Base-by-base conservation (phyloP, 2,329 filamentous ascomycete species). In the Ceratocystis eucalypticola region DNA sequence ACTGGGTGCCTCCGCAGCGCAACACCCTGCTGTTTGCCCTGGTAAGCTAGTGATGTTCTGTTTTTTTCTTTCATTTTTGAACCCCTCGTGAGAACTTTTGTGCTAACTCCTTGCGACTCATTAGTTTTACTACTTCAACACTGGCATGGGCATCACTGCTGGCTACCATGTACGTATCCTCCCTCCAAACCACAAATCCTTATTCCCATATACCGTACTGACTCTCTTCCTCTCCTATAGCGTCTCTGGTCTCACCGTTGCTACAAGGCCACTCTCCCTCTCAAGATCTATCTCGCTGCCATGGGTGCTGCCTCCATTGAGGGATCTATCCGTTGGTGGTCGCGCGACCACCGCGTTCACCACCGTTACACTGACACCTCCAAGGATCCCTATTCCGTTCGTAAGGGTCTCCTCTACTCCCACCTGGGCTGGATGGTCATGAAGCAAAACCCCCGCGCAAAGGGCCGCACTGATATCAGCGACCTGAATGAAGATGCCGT, bases 321-420 rank as follows among this genome's bases (percentile, higher is more conserved):
- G 76, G 90, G 90, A 66, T 94, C 89, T 59, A 88, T 92, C 74
- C 82, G 90, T 76, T 95, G 90, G 90, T 95, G 90, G 91, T 86
- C 89, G 69, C 85, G 88, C 72, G 89, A 88, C 74, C 91, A 95
- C 79, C 87, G 91, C 71, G 88, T 89, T 72, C 90, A 95, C 76
- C 90, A 95, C 81, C 84, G 91, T 72, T 95, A 94, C 76, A 95
- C 91, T 79, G 91, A 95, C 74, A 95, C 90, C 73, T 88, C 92
- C 46, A 94, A 94, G 80, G 90, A 95, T 71, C 91, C 90, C 62
- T 95, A 95, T 80, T 92, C 88, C 28, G 90, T 95, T 71, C 87
- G 89, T 78, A 95, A 95, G 81, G 90, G 90, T 71, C 82, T 94
- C 62, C 77, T 91, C 71, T 93, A 92, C 82, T 91, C 84, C 17